A percentile compares a stretch with the other conserved stretches of the same genome.
phyloP scores from a whole-genome alignment of 1,284 basidiomycete genomes.

The Rhodotorula sp. region DNA sequence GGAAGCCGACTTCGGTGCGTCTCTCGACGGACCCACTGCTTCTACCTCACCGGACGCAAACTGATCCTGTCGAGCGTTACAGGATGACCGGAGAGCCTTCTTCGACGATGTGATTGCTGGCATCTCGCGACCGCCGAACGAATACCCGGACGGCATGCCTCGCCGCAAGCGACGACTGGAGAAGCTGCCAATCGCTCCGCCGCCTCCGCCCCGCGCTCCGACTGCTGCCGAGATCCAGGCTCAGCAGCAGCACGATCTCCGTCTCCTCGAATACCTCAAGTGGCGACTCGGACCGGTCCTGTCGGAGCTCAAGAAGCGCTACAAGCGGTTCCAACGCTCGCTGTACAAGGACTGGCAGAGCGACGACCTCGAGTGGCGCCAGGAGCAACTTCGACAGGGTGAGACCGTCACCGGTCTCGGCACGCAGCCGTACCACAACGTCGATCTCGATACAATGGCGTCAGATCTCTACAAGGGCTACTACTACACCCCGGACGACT shows the following conservation, averaged over 20 bases:
- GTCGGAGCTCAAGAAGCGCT: slow-evolving; percentile 86
- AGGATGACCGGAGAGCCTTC: slow-evolving; percentile 68
- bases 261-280: slow-evolving; percentile 76
- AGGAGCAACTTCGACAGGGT: slow-evolving; percentile 44
- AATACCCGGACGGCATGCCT: slow-evolving; percentile 87
- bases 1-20: slow-evolving; percentile 54
- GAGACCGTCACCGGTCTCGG: slow-evolving; percentile 40
- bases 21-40: neutral
- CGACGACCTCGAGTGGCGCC: slow-evolving; percentile 48
- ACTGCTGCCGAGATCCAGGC: slow-evolving; percentile 77
- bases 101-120: slow-evolving; percentile 71
- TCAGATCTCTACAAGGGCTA: slow-evolving; percentile 77
- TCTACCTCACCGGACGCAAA: neutral
- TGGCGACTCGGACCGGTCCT: slow-evolving; percentile 83
- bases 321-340: slow-evolving; percentile 81
- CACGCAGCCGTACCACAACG: slow-evolving; percentile 59
- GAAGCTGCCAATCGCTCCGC: slow-evolving; percentile 81
- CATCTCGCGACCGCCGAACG: slow-evolving; percentile 70
- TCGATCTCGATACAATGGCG: slow-evolving; percentile 91
- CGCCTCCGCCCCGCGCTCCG: slow-evolving; percentile 77
- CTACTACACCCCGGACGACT: slow-evolving; percentile 83
- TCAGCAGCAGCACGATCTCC: slow-evolving; percentile 78
- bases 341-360: slow-evolving; percentile 62
- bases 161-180: slow-evolving; percentile 81
- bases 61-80: neutral